Conservation (phyloP, 2,329 filamentous ascomycete genomes). For the Bisporella sp. region DNA sequence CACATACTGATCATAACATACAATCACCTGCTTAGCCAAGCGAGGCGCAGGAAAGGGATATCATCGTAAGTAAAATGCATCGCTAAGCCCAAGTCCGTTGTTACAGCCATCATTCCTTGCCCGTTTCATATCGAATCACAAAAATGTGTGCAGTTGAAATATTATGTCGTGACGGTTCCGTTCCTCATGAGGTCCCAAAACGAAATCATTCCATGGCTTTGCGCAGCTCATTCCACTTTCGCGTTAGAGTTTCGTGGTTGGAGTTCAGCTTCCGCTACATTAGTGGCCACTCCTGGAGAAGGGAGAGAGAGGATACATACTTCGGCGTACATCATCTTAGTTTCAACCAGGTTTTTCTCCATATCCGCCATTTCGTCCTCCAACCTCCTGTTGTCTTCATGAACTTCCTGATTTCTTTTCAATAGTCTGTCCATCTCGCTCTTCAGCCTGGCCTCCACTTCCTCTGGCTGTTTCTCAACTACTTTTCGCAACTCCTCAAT, state of each 20-base stretch:
- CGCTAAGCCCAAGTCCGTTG: no score
- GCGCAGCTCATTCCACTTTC: conserved; percentile 70
- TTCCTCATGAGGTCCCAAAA: not conserved
- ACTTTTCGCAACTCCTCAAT: conserved; percentile 79
- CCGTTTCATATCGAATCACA: no score
- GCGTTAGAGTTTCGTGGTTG: conserved; percentile 62
- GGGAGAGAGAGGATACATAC: conserved; percentile 47
- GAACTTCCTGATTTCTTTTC: conserved; percentile 85
- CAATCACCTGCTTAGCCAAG: no score
- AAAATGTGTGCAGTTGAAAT: no score
- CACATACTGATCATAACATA: no score
- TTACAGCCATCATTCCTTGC: no score
- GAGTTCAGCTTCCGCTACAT: conserved; percentile 3
- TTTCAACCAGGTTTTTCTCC: conserved; percentile 85
- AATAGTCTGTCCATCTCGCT: conserved; percentile 87
- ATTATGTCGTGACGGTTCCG: not conserved
- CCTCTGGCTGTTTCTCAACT: conserved; percentile 81
- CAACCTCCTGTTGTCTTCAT: conserved; percentile 82
- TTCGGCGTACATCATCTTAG: conserved; percentile 94
- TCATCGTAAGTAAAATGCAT: no score
- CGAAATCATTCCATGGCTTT: conserved; percentile 38
- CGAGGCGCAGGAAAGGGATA: no score
- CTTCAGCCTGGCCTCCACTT: conserved; percentile 76
- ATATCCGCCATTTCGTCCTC: conserved; percentile 89
- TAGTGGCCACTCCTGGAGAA: not conserved